Evolutionary conservation across 768 basidiomycete genomes (phyloP).

Genomic region (Strobilomyces confusus): DNA sequence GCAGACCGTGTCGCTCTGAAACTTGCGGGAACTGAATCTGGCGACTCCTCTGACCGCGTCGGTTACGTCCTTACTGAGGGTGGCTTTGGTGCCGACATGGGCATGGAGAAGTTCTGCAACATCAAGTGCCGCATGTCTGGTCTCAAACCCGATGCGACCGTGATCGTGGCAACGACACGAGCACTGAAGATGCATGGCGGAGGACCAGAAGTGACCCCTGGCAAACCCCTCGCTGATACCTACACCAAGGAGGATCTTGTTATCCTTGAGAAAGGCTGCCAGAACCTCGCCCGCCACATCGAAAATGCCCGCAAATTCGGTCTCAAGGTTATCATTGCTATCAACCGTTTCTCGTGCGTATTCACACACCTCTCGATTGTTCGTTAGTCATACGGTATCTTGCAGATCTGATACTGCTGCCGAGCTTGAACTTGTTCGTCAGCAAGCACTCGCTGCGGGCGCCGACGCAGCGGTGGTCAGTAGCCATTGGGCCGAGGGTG

Average conservation of each 20-base stretch:
- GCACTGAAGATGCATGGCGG: constrained; percentile 99
- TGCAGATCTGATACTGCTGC: constrained; percentile 82
- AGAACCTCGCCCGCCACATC: constrained; percentile 91
- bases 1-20: constrained; percentile 97
- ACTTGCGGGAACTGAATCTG: constrained; percentile 91
- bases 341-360: constrained; percentile 92
- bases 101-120: constrained; percentile 99
- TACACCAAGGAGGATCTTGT: constrained; percentile 93
- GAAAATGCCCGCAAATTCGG: constrained; percentile 94
- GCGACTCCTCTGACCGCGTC: constrained; percentile 72
- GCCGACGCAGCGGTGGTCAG: constrained; percentile 94
- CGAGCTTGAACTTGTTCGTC: constrained; percentile 81
- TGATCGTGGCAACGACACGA: constrained; percentile 96
- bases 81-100: constrained; percentile 99
- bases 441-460: constrained; percentile 76
- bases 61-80: constrained; percentile 98
- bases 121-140: constrained; percentile 97
- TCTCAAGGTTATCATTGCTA: constrained; percentile 91
- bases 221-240: constrained; percentile 88
- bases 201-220: constrained; percentile 93
- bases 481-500: constrained; percentile 98
- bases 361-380: neutral
- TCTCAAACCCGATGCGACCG: constrained; percentile 86
- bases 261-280: constrained; percentile 85
- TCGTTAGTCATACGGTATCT: neutral